Conservation (phyloP, 2,329 filamentous ascomycete species). For the Geosmithia flava region DNA sequence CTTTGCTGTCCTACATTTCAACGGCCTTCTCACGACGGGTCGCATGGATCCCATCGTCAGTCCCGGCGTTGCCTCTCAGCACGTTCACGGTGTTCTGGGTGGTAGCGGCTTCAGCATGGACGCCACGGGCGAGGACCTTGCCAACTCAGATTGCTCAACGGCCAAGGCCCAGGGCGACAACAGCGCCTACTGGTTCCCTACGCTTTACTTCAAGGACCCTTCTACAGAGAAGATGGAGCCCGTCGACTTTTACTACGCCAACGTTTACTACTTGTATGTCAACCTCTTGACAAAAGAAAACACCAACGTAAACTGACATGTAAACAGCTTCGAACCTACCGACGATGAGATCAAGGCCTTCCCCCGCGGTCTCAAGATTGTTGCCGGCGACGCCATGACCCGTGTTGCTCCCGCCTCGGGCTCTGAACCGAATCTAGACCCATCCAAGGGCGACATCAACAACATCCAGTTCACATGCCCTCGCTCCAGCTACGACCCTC, state of each 20-base stretch:
- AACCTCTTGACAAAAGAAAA: background rate
- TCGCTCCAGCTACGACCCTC: constrained; percentile 30
- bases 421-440: constrained; percentile 36
- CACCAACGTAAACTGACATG: background rate
- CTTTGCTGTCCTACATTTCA: constrained; percentile 61
- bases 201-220: constrained; percentile 54
- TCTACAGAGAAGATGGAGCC: constrained; percentile 50
- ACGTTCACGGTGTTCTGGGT: constrained; percentile 61
- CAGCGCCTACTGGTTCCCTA: constrained; percentile 69
- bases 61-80: constrained; percentile 44
- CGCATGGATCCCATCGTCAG: constrained; percentile 56
- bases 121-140: constrained; percentile 47
- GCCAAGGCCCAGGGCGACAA: constrained; percentile 56
- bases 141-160: constrained; percentile 55
- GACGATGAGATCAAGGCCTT: constrained; percentile 58
- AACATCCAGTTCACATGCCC: constrained; percentile 49
- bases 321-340: constrained; percentile 41
- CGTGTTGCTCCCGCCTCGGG: constrained; percentile 44
- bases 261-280: constrained; percentile 61
- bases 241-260: constrained; percentile 60
- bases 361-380: constrained; percentile 58
- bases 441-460: constrained; percentile 37
- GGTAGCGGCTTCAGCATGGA: constrained; percentile 54
- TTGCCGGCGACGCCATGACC: constrained; percentile 50
- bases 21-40: constrained; percentile 48